Conservation (phyloP, 495 filamentous ascomycete genomes). For the Staphylotrichum longicolle region DNA sequence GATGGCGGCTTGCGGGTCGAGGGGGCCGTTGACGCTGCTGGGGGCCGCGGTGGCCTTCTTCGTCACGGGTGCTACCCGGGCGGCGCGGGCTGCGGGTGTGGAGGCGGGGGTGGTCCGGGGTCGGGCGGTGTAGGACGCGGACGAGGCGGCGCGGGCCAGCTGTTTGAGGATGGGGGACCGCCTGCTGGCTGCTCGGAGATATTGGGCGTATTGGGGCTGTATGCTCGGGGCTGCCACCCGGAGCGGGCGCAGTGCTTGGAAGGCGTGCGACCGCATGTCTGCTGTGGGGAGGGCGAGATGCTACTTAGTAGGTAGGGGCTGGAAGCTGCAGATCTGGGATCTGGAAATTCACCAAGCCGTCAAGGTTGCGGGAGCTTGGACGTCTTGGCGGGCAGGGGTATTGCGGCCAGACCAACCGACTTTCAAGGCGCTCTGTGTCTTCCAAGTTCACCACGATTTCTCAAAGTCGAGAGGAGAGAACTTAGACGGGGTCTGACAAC, state of each 20-base stretch:
- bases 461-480: no score
- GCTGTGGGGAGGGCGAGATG: slow-evolving; percentile 5
- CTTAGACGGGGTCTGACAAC: no score
- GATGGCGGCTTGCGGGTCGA: slow-evolving; percentile 36
- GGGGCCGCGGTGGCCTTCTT: slow-evolving; percentile 5
- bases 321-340: background rate
- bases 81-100: slow-evolving; percentile 8
- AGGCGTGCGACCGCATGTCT: slow-evolving; percentile 31
- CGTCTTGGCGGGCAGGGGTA: slow-evolving; percentile 8
- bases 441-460: no score
- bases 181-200: background rate
- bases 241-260: slow-evolving; percentile 26
- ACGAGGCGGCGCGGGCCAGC: slow-evolving; percentile 9
- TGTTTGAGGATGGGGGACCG: slow-evolving; percentile 9
- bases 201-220: background rate
- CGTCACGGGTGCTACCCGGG: background rate
- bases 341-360: slow-evolving; percentile 16
- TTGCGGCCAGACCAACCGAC: no score
- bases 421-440: no score
- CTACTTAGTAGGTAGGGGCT: slow-evolving; percentile 1
- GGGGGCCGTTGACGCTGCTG: background rate
- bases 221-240: slow-evolving; percentile 20
- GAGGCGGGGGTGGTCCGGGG: slow-evolving; percentile 11
- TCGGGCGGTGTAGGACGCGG: slow-evolving; percentile 16
- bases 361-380: slow-evolving; percentile 23